Percentiles rank a stretch among this genome's conserved stretches.
Evolutionary conservation across 305 asterid genomes (phyloP).

Genomic region (Plantago coronopus): DNA sequence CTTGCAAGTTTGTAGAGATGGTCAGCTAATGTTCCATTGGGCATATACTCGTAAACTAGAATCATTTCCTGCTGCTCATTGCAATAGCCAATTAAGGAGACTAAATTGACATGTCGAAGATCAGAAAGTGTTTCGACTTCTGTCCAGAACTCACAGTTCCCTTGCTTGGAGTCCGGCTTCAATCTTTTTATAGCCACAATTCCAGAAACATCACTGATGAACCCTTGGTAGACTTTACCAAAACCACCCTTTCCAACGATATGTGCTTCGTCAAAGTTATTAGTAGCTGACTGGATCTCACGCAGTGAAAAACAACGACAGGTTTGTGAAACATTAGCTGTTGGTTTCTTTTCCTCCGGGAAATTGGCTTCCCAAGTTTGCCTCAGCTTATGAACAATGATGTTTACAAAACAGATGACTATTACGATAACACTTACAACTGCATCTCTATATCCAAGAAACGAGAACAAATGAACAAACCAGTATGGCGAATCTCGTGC

Average conservation of each 20-base stretch:
- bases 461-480: slow-evolving; percentile 10
- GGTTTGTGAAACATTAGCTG: slow-evolving; percentile 15
- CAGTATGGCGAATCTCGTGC: slow-evolving; percentile 20
- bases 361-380: slow-evolving; percentile 16
- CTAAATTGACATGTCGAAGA: slow-evolving; percentile 40
- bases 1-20: slow-evolving; percentile 33
- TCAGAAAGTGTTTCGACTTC: slow-evolving; percentile 40
- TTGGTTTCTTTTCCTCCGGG: slow-evolving; percentile 25
- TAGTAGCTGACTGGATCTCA: slow-evolving; percentile 35
- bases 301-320: slow-evolving; percentile 34
- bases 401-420: slow-evolving; percentile 28
- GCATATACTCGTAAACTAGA: slow-evolving; percentile 35
- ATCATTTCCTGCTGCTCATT: slow-evolving; percentile 34
- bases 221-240: slow-evolving; percentile 39
- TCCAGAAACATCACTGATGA: slow-evolving; percentile 20
- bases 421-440: slow-evolving; percentile 28
- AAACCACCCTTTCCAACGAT: slow-evolving; percentile 40
- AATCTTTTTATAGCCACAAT: slow-evolving; percentile 36
- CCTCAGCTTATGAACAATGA: slow-evolving; percentile 29
- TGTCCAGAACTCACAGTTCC: slow-evolving; percentile 35
- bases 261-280: slow-evolving; percentile 22
- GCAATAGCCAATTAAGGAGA: slow-evolving; percentile 41
- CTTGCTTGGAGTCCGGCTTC: slow-evolving; percentile 36
- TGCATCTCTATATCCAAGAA: slow-evolving; percentile 27
- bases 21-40: slow-evolving; percentile 36